These are phyloP conservation scores for Termitomyces sp. DNA, from an alignment of 1,284 basidiomycete genomes.

Conservation along the genomic window DNA sequence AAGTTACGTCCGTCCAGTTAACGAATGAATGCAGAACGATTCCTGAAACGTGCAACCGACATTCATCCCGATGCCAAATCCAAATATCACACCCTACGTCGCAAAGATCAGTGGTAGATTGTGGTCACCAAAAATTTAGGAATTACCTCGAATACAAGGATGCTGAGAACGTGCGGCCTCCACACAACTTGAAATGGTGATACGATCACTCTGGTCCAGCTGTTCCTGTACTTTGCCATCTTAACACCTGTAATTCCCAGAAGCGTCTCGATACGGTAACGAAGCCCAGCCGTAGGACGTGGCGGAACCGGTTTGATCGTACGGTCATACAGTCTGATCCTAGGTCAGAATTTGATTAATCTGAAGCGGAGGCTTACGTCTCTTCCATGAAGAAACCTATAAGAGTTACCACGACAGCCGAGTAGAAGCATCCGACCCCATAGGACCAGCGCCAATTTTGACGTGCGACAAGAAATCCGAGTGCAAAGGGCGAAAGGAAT, in stretches of 20 bases:
- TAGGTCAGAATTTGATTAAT: neutral
- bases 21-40: neutral
- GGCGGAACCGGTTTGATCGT: conserved; percentile 47
- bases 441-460: conserved; percentile 69
- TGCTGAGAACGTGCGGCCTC: conserved; percentile 56
- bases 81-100: conserved; percentile 51
- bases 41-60: conserved; percentile 31
- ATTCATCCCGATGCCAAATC: conserved; percentile 69
- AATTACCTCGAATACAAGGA: conserved; percentile 36
- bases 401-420: conserved; percentile 46
- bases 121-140: too few species aligned
- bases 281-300: conserved; percentile 39
- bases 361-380: conserved; percentile 39
- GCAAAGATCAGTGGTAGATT: too few species aligned
- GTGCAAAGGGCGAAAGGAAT: conserved; percentile 63
- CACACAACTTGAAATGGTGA: conserved; percentile 53
- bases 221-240: conserved; percentile 37
- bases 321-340: conserved; percentile 60
- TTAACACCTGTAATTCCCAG: conserved; percentile 59
- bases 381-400: conserved; percentile 62
- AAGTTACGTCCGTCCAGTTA: neutral
- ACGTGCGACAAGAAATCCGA: conserved; percentile 65
- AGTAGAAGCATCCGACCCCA: conserved; percentile 60
- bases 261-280: conserved; percentile 57
- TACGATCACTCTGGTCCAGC: conserved; percentile 20